Evolutionary conservation across 345 rosid species (phyloP), one percentile per base, ranked within the genome.

Genomic region (Camelina sativa): DNA sequence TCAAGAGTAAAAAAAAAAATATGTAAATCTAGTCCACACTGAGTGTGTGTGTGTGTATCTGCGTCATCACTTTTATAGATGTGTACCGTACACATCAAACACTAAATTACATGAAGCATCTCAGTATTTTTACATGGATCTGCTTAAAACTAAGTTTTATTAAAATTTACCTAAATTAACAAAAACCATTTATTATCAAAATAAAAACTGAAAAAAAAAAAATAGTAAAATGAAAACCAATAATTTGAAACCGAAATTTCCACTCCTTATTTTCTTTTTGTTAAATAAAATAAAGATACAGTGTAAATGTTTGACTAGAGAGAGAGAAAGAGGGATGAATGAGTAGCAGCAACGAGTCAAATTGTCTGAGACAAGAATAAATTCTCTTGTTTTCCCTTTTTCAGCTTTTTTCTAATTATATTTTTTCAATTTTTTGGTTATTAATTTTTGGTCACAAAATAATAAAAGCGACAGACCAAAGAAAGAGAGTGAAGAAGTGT

Each of bases 401-500:
- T 71, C 80, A 64, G 72, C 76, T 64, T 76, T 76, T 22, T 53
- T 22, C 4, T 19, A 35, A 5, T 8, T 6, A 20, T 8, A 6
- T 35, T 15, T 20, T 20, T 59, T 37, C 8, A 30, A 19, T 16
- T 41, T 32, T 19, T 46, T 40, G 11, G 50, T 38, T 9, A 56
- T 20, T 0, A 12, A 1, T 41, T 41, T 11, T 41, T 12, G 9
- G 3, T 13, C 23, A 41, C 17, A 41, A 53, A 28, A 75, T 43
- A 63, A 50, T 60, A 50, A 78, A 71, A 70, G 68, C 66, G 64
- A 70, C 35, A 63, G 37, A 67, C 47, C 47, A n/a, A 11, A 44
- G 46, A 64, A 72, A 60, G 74, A 43, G 72, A 47, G 72, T 64
- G 68, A 58, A 71, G 76, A 28, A 69, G 32, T 53, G 76, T 38